phyloP scores from a whole-genome alignment of 2,329 filamentous ascomycete genomes.

The Claviceps spartinae region DNA sequence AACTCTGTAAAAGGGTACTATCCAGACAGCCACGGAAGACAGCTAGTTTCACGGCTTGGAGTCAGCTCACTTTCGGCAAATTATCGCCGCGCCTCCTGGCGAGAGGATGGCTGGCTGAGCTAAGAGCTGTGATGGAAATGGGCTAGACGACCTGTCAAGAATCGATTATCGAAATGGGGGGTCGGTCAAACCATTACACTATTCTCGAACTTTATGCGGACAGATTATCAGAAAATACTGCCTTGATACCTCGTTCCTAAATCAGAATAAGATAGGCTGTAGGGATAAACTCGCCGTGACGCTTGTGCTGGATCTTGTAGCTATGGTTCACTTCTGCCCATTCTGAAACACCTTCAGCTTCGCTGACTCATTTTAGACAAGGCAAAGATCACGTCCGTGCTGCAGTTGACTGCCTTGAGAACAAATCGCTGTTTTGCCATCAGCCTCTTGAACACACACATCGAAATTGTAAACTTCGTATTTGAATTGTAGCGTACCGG shows the following conservation, averaged over 20 bases:
- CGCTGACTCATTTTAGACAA: neutral
- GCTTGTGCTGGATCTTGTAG: neutral
- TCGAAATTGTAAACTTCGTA: constrained; percentile 20
- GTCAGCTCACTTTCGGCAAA: neutral
- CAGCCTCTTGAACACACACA: neutral
- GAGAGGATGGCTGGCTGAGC: neutral
- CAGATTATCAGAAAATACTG: neutral
- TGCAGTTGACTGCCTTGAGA: neutral
- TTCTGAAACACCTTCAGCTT: neutral
- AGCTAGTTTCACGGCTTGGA: neutral
- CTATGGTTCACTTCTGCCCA: neutral
- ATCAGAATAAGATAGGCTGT: too few species aligned
- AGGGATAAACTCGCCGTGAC: neutral
- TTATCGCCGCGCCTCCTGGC: neutral
- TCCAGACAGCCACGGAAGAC: too few species aligned
- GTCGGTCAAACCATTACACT: neutral
- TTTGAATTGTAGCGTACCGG: constrained; percentile 34
- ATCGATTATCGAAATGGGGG: neutral
- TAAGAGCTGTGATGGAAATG: neutral
- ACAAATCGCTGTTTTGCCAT: neutral
- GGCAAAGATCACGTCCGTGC: neutral
- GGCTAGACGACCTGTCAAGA: neutral
- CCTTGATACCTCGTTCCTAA: neutral
- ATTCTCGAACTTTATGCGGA: neutral
- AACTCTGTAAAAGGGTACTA: neutral